Conservation (phyloP, 768 basidiomycete species). For the Lactarius tabidus region DNA sequence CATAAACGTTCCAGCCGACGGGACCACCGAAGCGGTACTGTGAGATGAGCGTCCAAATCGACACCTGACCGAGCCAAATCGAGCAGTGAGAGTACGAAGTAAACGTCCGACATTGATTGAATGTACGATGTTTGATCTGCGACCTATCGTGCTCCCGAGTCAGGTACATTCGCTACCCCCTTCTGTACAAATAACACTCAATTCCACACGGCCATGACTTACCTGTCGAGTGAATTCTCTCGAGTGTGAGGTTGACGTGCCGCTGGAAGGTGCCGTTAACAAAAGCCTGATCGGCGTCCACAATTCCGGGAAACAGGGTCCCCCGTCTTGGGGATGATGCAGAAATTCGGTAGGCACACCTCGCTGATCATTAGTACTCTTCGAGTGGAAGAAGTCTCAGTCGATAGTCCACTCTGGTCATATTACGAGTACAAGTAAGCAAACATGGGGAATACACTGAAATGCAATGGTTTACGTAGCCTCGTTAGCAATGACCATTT, state of each 20-base stretch:
- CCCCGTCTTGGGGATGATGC: neutral
- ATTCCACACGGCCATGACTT: neutral
- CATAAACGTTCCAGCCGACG: conserved; percentile 13
- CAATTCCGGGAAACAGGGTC: conserved; percentile 14
- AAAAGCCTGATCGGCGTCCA: conserved; percentile 19
- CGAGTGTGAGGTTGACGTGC: neutral
- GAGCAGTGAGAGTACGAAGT: conserved; percentile 13
- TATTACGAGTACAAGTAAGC: conserved; percentile 25
- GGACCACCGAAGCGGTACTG: neutral
- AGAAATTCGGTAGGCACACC: conserved; percentile 1
- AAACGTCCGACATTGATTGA: conserved; percentile 20
- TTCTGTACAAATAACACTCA: neutral
- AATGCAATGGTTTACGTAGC: conserved; percentile 24
- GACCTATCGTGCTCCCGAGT: neutral
- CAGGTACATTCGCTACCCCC: neutral
- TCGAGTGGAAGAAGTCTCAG: conserved; percentile 16
- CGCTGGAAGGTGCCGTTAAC: conserved; percentile 9
- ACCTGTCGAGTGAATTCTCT: neutral
- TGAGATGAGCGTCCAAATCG: conserved; percentile 7
- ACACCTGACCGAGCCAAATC: conserved; percentile 11
- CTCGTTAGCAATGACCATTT: conserved; percentile 21
- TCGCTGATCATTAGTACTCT: conserved; percentile 20
- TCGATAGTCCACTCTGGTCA: conserved; percentile 21
- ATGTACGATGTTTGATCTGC: conserved; percentile 18
- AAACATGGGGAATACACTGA: conserved; percentile 19